phyloP scores from a whole-genome alignment of 371 early-diverging fungal genomes.

The Fennellomyces sp. region DNA sequence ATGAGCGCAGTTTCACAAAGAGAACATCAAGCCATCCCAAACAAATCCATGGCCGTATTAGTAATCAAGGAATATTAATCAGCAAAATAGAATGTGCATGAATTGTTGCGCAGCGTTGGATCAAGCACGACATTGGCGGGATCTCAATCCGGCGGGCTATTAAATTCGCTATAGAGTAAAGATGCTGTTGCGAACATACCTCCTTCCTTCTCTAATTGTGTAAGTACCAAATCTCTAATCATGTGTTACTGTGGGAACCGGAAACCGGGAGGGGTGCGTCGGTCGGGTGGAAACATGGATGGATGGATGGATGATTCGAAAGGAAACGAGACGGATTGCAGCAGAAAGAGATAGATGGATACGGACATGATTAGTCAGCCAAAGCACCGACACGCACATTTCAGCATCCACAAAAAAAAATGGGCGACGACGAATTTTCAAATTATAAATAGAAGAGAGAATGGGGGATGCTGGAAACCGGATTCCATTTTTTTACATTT shows the following conservation, averaged over 20 bases:
- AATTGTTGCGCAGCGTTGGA: no score
- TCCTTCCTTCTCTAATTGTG: slow-evolving; percentile 3
- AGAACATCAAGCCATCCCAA: no score
- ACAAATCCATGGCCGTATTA: no score
- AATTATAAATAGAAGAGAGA: not conserved
- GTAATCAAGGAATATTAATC: no score
- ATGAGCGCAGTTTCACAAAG: no score
- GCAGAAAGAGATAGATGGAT: not conserved
- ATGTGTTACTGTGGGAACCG: not conserved
- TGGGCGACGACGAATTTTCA: not conserved
- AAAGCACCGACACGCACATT: not conserved
- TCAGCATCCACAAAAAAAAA: no score
- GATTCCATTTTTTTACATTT: no score
- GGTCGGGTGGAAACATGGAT: no score
- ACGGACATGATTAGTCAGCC: not conserved
- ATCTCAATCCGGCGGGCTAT: not conserved
- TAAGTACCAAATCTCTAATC: not conserved
- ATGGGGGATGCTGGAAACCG: no score
- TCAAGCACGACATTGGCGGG: not conserved
- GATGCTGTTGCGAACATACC: no score
- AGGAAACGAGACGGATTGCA: not conserved
- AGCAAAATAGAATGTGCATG: no score
- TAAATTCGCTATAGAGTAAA: not conserved
- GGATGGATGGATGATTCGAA: not conserved
- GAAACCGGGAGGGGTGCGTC: no score